Evolutionary conservation across 2,329 filamentous ascomycete species (phyloP).

Genomic region (Herpotrichia juniperi): DNA sequence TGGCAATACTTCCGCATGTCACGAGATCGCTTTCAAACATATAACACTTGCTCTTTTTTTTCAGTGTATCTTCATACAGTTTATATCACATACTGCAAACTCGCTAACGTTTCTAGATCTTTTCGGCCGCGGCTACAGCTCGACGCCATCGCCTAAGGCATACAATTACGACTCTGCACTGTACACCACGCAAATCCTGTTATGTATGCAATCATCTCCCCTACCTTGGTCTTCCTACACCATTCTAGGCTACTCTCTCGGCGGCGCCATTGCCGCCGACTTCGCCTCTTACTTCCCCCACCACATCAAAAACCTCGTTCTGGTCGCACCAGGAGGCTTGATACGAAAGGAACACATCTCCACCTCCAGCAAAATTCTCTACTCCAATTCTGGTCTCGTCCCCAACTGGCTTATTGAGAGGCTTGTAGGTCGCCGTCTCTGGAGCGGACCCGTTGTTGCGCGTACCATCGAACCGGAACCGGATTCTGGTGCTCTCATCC

Average conservation of each 20-base stretch:
- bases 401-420: conserved; percentile 63
- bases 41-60: no score
- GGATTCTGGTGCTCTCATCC: conserved; percentile 21
- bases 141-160: conserved; percentile 64
- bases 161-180: conserved; percentile 75
- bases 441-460: conserved; percentile 26
- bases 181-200: conserved; percentile 74
- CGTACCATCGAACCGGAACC: conserved; percentile 33
- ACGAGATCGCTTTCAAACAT: no score
- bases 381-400: conserved; percentile 63
- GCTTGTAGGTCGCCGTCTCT: conserved; percentile 46
- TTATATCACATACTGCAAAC: background rate
- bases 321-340: conserved; percentile 81
- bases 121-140: conserved; percentile 79
- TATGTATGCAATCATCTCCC: conserved; percentile 72
- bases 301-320: conserved; percentile 71
- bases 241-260: conserved; percentile 79
- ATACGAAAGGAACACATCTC: conserved; percentile 69
- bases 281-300: conserved; percentile 74
- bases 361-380: conserved; percentile 67
- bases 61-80: background rate
- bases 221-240: conserved; percentile 64
- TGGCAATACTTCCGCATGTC: no score
- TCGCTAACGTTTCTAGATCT: conserved; percentile 58
- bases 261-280: conserved; percentile 73